phyloP scores from a whole-genome alignment of 2,329 filamentous ascomycete genomes.

The Aureobasidium sp. region DNA sequence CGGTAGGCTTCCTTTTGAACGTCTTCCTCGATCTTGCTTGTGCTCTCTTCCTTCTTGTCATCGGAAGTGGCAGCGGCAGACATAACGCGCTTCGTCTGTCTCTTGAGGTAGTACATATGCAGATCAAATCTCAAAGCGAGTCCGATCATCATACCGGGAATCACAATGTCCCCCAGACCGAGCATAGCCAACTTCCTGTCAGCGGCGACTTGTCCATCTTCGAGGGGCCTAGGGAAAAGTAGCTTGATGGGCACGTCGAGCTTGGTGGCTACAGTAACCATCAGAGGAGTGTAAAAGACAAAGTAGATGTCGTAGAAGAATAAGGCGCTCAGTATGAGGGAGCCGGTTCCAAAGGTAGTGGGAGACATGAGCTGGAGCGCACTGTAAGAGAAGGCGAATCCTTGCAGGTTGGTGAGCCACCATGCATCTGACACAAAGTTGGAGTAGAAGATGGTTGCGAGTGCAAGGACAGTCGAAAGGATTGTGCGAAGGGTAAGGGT shows the following conservation, averaged over 20 bases:
- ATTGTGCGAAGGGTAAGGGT: slow-evolving; percentile 48
- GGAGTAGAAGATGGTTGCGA: slow-evolving; percentile 56
- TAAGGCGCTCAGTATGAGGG: slow-evolving; percentile 65
- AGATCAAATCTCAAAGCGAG: slow-evolving; percentile 87
- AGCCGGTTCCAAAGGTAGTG: slow-evolving; percentile 76
- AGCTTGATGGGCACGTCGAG: slow-evolving; percentile 92
- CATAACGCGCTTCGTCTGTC: slow-evolving; percentile 39
- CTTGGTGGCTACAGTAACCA: slow-evolving; percentile 79
- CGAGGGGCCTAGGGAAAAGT: slow-evolving; percentile 61
- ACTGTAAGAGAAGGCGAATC: slow-evolving; percentile 78
- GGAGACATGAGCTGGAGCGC: slow-evolving; percentile 78
- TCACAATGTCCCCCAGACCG: slow-evolving; percentile 85
- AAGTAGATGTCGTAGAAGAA: slow-evolving; percentile 96
- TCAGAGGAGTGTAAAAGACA: slow-evolving; percentile 81
- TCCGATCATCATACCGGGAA: slow-evolving; percentile 84
- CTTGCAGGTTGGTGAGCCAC: slow-evolving; percentile 77
- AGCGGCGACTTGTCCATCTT: slow-evolving; percentile 36
- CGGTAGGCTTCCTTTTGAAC: slow-evolving; percentile 34
- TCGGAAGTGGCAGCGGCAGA: slow-evolving; percentile 30
- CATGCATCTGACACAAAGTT: slow-evolving; percentile 53
- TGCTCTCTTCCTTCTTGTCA: slow-evolving; percentile 24
- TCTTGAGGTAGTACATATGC: slow-evolving; percentile 69
- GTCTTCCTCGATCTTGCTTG: slow-evolving; percentile 18
- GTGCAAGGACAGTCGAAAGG: slow-evolving; percentile 47
- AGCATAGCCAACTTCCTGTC: slow-evolving; percentile 58